phyloP scores from a whole-genome alignment of 2,329 filamentous ascomycete genomes.

The Apiospora aurea region DNA sequence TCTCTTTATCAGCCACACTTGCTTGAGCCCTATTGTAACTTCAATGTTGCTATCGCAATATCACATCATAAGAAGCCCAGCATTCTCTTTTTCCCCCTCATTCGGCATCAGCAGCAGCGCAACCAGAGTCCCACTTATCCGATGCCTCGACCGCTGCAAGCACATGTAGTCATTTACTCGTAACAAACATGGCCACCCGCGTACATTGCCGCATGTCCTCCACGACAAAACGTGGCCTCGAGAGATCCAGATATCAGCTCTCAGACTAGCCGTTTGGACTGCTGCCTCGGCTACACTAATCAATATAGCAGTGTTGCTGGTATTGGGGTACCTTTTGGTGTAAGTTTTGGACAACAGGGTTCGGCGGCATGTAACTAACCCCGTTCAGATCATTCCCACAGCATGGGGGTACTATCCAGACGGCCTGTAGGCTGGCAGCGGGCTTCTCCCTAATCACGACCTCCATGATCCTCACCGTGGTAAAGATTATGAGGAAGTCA shows the following conservation, averaged over 20 bases:
- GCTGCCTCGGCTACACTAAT: too few relatives aligned
- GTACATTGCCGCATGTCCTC: too few relatives aligned
- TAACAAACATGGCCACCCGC: too few relatives aligned
- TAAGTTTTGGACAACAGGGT: conserved; percentile 33
- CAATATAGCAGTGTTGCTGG: background rate
- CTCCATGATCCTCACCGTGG: conserved; percentile 58
- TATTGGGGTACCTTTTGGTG: conserved; percentile 55
- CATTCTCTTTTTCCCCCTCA: too few relatives aligned
- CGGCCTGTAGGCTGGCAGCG: too few relatives aligned
- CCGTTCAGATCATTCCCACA: conserved; percentile 64
- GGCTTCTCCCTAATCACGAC: conserved; percentile 65
- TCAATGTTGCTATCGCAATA: conserved; percentile 56
- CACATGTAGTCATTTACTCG: too few relatives aligned
- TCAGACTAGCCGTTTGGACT: conserved; percentile 36
- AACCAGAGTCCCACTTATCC: too few relatives aligned
- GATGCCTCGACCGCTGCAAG: too few relatives aligned
- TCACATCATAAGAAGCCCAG: conserved; percentile 29
- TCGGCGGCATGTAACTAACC: background rate
- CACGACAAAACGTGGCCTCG: too few relatives aligned
- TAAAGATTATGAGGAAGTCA: conserved; percentile 64
- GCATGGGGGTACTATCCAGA: conserved; percentile 66
- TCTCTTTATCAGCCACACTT: background rate
- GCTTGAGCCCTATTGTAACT: background rate
- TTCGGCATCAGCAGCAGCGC: too few relatives aligned
- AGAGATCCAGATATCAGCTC: conserved; percentile 51